Percentiles rank a stretch among this genome's conserved stretches.
Evolutionary conservation across 1,284 basidiomycete genomes (phyloP).

Genomic region (Anthracocystis panici-leucophaei): DNA sequence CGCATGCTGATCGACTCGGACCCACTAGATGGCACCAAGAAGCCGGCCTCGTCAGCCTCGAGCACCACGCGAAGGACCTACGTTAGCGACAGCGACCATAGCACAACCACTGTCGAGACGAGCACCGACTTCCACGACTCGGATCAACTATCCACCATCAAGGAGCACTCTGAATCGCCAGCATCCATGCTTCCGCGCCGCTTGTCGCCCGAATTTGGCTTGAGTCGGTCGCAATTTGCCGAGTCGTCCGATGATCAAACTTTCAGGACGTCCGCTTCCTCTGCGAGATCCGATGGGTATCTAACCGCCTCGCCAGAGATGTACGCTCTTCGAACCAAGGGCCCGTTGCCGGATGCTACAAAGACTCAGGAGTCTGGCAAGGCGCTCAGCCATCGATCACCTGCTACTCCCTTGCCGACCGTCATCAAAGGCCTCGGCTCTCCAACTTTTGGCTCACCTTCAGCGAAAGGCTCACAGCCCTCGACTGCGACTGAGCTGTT

Average conservation of each 20-base stretch:
- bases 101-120: slow-evolving; percentile 40
- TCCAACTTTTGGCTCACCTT: slow-evolving; percentile 21
- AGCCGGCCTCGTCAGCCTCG: slow-evolving; percentile 16
- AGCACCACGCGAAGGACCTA: slow-evolving; percentile 19
- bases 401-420: background rate
- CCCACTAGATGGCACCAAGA: slow-evolving; percentile 1
- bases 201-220: slow-evolving; percentile 14
- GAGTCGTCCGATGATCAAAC: slow-evolving; percentile 11
- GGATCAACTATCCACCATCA: slow-evolving; percentile 41
- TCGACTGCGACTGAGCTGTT: slow-evolving; percentile 21
- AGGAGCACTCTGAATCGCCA: slow-evolving; percentile 42
- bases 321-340: background rate
- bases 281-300: slow-evolving; percentile 10
- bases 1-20: slow-evolving; percentile 26
- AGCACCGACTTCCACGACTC: slow-evolving; percentile 42
- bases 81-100: slow-evolving; percentile 47
- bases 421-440: slow-evolving; percentile 25
- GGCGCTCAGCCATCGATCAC: background rate
- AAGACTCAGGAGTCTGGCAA: background rate
- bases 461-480: slow-evolving; percentile 16
- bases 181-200: slow-evolving; percentile 23
- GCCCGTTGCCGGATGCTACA: background rate
- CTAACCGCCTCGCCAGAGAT: slow-evolving; percentile 8
- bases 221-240: slow-evolving; percentile 11
- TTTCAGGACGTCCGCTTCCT: slow-evolving; percentile 17